Conservation (phyloP, 257 asterid genomes). For the Solanum pinnatisectum region DNA sequence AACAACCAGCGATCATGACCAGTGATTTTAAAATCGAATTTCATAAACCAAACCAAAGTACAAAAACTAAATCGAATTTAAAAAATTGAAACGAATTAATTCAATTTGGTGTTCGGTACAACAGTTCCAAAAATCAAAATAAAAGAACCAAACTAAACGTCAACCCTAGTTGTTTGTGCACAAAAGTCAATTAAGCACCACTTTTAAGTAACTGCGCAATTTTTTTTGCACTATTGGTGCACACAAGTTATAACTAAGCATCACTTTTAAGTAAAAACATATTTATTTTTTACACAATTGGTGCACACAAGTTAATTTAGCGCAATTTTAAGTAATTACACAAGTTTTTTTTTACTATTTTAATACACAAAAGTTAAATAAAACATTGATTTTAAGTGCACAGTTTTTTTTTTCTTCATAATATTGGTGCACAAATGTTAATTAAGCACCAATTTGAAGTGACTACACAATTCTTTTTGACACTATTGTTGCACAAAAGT, state of each 20-base stretch:
- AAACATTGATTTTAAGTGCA: neutral
- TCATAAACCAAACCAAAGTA: too few relatives aligned
- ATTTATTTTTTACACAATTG: neutral
- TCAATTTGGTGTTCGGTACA: neutral
- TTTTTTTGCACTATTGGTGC: neutral
- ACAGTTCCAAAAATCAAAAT: neutral
- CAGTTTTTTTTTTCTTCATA: too few relatives aligned
- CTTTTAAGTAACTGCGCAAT: neutral
- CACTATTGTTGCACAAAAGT: neutral
- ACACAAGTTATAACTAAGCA: neutral
- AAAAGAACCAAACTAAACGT: too few relatives aligned
- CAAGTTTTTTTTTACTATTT: neutral
- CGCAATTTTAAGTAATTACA: neutral
- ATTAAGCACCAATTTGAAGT: neutral
- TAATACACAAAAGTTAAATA: neutral
- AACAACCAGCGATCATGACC: too few relatives aligned
- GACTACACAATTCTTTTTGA: neutral
- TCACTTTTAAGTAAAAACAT: neutral
- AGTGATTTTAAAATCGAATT: neutral
- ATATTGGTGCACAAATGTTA: neutral
- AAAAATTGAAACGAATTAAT: too few relatives aligned
- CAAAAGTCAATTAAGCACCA: neutral
- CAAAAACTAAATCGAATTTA: too few relatives aligned
- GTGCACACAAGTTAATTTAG: neutral
- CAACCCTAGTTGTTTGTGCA: neutral